phyloP scores from a whole-genome alignment of 2,329 filamentous ascomycete genomes.

The Beauveria asiatica region DNA sequence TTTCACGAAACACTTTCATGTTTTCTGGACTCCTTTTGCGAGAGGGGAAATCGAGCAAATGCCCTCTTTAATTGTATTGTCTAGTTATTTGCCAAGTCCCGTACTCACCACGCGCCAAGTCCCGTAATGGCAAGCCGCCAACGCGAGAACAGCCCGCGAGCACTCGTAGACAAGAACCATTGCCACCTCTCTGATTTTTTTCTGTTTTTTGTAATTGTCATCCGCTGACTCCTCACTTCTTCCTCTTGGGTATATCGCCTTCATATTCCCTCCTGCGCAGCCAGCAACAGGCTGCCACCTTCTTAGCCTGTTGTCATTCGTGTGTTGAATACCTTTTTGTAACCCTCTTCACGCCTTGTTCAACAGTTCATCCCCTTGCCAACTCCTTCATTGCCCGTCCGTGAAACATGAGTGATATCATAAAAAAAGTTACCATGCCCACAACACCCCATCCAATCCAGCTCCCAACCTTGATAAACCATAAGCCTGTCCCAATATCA shows the following conservation, averaged over 20 bases:
- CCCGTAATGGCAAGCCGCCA: not conserved
- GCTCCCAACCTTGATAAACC: conserved; percentile 20
- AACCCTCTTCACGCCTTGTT: conserved; percentile 3
- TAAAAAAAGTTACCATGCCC: conserved; percentile 28
- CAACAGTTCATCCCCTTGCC: conserved; percentile 17
- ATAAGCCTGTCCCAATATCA: conserved; percentile 14
- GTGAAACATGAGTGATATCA: conserved; percentile 26
- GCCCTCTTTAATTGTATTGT: conserved; percentile 3
- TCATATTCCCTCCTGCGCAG: conserved; percentile 11
- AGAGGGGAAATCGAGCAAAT: not conserved
- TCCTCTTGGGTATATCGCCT: conserved; percentile 14
- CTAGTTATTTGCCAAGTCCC: conserved; percentile 2
- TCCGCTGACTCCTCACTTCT: conserved; percentile 14
- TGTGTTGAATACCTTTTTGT: not conserved
- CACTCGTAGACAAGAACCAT: conserved; percentile 4
- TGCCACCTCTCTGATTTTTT: conserved; percentile 17
- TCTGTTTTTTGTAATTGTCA: conserved; percentile 19
- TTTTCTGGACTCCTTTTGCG: not conserved
- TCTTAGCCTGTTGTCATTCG: not conserved
- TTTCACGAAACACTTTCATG: not conserved
- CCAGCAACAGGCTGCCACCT: not conserved
- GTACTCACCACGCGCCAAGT: not conserved
- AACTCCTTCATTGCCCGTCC: conserved; percentile 21
- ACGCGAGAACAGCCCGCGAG: not conserved
- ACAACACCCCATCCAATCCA: conserved; percentile 14